Base-by-base conservation (phyloP, 352 stramenopile genomes). In the Elongisporangium prolatum region DNA sequence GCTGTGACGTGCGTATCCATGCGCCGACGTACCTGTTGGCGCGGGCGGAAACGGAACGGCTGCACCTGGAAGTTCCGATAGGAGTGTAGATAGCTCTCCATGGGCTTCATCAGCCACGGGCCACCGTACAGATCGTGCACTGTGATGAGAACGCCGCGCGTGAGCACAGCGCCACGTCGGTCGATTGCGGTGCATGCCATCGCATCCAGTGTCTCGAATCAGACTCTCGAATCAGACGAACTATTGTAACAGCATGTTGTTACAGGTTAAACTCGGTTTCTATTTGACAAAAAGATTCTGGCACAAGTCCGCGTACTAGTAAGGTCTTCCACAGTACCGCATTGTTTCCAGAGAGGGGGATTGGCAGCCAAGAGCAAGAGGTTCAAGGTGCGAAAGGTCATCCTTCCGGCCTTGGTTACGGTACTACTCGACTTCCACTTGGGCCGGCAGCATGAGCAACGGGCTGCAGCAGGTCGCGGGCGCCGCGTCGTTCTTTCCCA, bases 401-500 rank as follows among this genome's bases (percentile, higher is more conserved):
- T 40, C 28, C 28, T 40, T 40, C 28, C 28, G 28, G 28, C 28
- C 28, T 40, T 40, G 1, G 4, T 5, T 8, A 13, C 28, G 1
- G 28, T 40, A 40, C 28, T 9, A 40, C 28, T 5, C n/a, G 9
- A 13, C 28, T 40, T 40, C 5, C 28, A 40, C 28, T 40, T 40
- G 4, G 5, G 8, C 24, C 7, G 28, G 9, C 9, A 1, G 5
- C 52, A 77, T 78, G 72, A 76, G 72, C 69, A 63, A 67, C 54
- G 61, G 59, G 17, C 65, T 84, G 54, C 67, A 72, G 48, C 67
- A 73, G 49, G 28, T 40, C 28, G 61, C 67, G 4, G 63, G 67
- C 21, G 67, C 71, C 25, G 68, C 78, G 40, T 90, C 83, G 54
- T 86, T 98, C 82, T 91, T 97, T 66, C 81, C 84, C 38, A 92